Base-by-base conservation (phyloP, 2,329 filamentous ascomycete genomes). In the Neurospora crassa region DNA sequence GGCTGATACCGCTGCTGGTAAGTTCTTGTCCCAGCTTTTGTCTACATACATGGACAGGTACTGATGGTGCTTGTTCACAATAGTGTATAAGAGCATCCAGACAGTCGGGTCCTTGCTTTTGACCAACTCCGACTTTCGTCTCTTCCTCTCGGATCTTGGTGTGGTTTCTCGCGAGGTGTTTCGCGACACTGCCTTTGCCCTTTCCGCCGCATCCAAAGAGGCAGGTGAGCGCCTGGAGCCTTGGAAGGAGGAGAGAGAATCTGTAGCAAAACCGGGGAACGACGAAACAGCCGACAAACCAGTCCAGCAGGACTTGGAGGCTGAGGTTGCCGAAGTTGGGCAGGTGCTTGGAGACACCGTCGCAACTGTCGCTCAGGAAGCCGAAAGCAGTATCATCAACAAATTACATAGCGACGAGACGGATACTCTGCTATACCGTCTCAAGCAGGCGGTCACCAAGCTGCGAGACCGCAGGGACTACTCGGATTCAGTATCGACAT, bases 61-160 rank as follows among this genome's bases (percentile, higher is more conserved):
- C 24, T 63, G 5, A 59, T 18, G 70, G 74, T 80, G 69, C 80
- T 72, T 72, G 72, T 72, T 3, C 68, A n/a, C 24, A 16, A 29
- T 74, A 92, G 91, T 92, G 18, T 94, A 94, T 77, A 86, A 91
- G 77, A 97, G 94, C 79, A 82, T 97, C 68, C 91, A 90, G 71
- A 97, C 94, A 0, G 89, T 98, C 0, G 91, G 92, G 40, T 92
- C 91, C 3, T 84, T 98, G n/a, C 86, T 97, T 0, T 83, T 98
- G 63, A 93, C 92, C 16, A 98, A 98, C 78, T 90, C 91, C 0
- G 94, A 97, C 77, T 97, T 98, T 79, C 90, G 94, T 47, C 85
- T 94, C 7, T 94, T 98, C 76, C 83, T 97, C 67, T 88, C 90
- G 12, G 95, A 98, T 77, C 81, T 97, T 53, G 89, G 90, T 67